Conservation (phyloP, 192 early-diverging fungal genomes). For the Backusella psychrophila region DNA sequence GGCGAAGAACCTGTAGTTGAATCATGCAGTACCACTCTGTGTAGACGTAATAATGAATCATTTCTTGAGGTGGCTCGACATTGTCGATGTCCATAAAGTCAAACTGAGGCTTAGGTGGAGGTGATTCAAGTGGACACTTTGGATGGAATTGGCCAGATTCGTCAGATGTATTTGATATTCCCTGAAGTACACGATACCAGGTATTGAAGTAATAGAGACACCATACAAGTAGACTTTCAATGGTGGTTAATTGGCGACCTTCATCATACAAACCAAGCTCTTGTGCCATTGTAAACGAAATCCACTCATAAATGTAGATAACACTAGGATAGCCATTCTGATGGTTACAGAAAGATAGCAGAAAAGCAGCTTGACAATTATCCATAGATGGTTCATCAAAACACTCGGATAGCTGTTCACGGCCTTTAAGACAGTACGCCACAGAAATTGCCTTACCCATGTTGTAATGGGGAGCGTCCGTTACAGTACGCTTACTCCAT, state of each 20-base stretch:
- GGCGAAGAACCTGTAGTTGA: slow-evolving; percentile 30
- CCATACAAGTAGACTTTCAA: slow-evolving; percentile 37
- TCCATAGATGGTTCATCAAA: slow-evolving; percentile 38
- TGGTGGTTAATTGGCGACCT: slow-evolving; percentile 13
- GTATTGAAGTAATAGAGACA: slow-evolving; percentile 38
- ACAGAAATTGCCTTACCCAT: slow-evolving; percentile 40
- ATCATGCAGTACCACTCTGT: slow-evolving; percentile 33
- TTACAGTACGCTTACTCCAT: slow-evolving; percentile 28
- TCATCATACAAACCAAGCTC: slow-evolving; percentile 32
- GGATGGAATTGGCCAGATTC: slow-evolving; percentile 14
- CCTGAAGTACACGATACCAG: slow-evolving; percentile 39
- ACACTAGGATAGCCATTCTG: slow-evolving; percentile 32
- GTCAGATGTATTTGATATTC: neutral
- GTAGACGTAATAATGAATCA: slow-evolving; percentile 26
- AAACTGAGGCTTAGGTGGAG: slow-evolving; percentile 2
- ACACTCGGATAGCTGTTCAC: slow-evolving; percentile 34
- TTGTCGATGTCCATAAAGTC: slow-evolving; percentile 5
- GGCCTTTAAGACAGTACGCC: slow-evolving; percentile 30
- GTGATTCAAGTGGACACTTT: slow-evolving; percentile 1
- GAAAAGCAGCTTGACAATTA: slow-evolving; percentile 31
- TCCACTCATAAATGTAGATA: slow-evolving; percentile 41
- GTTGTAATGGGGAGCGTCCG: slow-evolving; percentile 31
- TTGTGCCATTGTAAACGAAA: slow-evolving; percentile 40
- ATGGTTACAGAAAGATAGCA: slow-evolving; percentile 38
- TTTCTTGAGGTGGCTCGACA: slow-evolving; percentile 1